phyloP scores from a whole-genome alignment of 805 yeast genomes.

The Myxozyma geophila region DNA sequence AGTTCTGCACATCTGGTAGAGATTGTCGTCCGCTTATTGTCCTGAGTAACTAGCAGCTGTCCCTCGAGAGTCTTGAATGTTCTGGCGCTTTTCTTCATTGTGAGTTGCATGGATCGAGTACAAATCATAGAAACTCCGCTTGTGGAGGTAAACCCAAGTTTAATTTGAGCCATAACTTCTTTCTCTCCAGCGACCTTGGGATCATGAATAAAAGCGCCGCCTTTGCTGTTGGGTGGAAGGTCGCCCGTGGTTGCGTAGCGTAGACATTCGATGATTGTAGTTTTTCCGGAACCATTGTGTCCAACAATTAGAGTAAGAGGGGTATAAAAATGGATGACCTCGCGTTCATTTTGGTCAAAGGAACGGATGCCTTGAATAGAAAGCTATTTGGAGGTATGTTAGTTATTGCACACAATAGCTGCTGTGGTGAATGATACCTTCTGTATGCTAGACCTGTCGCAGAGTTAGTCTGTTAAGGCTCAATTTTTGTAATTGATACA shows the following conservation, averaged over 20 bases:
- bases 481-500: too few species aligned
- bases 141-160: conserved; percentile 77
- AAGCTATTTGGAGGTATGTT: conserved; percentile 48
- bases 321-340: conserved; percentile 83
- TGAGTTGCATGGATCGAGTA: conserved; percentile 80
- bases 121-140: conserved; percentile 79
- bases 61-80: conserved; percentile 93
- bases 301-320: conserved; percentile 96
- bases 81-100: conserved; percentile 61
- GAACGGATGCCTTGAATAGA: conserved; percentile 89
- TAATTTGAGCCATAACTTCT: conserved; percentile 86
- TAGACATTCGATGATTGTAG: conserved; percentile 92
- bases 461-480: background rate
- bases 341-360: conserved; percentile 81
- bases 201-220: conserved; percentile 95
- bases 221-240: conserved; percentile 92
- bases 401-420: background rate
- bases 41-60: conserved; percentile 65
- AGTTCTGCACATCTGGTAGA: conserved; percentile 84
- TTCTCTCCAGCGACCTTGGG: conserved; percentile 65
- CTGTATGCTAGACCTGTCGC: conserved; percentile 27
- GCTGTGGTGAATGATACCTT: conserved; percentile 5
- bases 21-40: conserved; percentile 71
- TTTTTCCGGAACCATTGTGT: conserved; percentile 94
- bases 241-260: conserved; percentile 95